A percentile compares a stretch with the other conserved stretches of the same genome.
Evolutionary conservation across 176 grass and related monocot genomes (phyloP).

Genomic region (Leersia perrieri): DNA sequence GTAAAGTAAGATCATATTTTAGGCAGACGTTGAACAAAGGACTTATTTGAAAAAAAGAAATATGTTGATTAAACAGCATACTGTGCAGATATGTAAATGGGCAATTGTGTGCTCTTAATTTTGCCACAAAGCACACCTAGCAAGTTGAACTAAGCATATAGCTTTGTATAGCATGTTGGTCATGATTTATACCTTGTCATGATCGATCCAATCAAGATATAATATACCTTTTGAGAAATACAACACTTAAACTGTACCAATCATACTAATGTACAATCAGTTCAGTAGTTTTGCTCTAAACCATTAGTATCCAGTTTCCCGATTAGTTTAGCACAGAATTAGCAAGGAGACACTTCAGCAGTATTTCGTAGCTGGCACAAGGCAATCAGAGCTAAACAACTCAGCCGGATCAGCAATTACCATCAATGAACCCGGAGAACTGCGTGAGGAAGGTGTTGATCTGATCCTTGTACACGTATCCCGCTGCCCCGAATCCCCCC

Average conservation of each 20-base stretch:
- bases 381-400: conserved; percentile 1
- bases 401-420: conserved; percentile 36
- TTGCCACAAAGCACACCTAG: not conserved
- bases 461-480: conserved; percentile 94
- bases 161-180: not conserved
- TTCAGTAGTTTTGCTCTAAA: not conserved
- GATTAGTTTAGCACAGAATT: not conserved
- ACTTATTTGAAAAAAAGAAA: not conserved
- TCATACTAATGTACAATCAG: not conserved
- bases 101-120: not conserved
- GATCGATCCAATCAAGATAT: not conserved
- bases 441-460: conserved; percentile 88
- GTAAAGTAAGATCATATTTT: not conserved
- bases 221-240: not conserved
- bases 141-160: not conserved
- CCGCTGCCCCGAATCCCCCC: conserved; percentile 82
- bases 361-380: not conserved
- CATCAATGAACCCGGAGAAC: conserved; percentile 92
- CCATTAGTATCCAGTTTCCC: not conserved
- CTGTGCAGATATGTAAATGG: not conserved
- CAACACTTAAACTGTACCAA: not conserved
- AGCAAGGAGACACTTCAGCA: not conserved
- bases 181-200: too few relatives aligned
- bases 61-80: conserved; percentile 23
- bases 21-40: not conserved